These are phyloP conservation scores for Stylonectria norvegica DNA, from an alignment of 2,329 filamentous ascomycete species.

Conservation along the genomic window DNA sequence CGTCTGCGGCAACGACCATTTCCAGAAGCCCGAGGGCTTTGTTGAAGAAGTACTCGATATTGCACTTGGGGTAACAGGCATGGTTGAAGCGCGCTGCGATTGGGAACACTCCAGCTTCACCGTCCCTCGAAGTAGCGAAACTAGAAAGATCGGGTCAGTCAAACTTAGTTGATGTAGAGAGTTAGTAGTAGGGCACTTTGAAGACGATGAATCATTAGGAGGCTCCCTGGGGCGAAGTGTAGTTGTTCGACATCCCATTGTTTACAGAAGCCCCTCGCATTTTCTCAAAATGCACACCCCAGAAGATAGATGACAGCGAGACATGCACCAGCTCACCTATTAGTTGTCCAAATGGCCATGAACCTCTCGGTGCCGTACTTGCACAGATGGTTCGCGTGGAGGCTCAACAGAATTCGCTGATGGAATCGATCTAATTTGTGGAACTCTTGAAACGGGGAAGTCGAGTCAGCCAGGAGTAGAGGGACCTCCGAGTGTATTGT, in stretches of 20 bases:
- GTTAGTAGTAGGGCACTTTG: too few relatives aligned
- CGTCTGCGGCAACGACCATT: conserved; percentile 36
- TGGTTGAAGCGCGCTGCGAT: conserved; percentile 58
- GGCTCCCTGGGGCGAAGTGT: too few relatives aligned
- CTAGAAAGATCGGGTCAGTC: too few relatives aligned
- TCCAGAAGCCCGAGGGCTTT: conserved; percentile 32
- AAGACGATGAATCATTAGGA: too few relatives aligned
- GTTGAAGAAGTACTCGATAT: conserved; percentile 45
- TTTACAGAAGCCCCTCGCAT: too few relatives aligned
- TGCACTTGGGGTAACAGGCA: conserved; percentile 44
- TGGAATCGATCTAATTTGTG: conserved; percentile 29
- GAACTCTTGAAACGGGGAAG: conserved; percentile 35
- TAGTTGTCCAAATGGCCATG: conserved; percentile 43
- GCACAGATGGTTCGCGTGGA: conserved; percentile 35
- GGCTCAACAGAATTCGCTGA: conserved; percentile 33
- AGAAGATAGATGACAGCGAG: too few relatives aligned
- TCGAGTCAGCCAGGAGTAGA: conserved; percentile 34
- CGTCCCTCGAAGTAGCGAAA: conserved; percentile 27
- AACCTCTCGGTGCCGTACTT: conserved; percentile 29
- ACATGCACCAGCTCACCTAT: conserved; percentile 38
- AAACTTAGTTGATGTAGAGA: too few relatives aligned
- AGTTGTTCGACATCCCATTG: too few relatives aligned
- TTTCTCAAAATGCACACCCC: too few relatives aligned
- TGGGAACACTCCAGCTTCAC: conserved; percentile 43
- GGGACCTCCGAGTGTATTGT: conserved; percentile 45